These are phyloP conservation scores for Cryphonectria carpinicola DNA, from an alignment of 2,329 filamentous ascomycete species.

Conservation along the genomic window DNA sequence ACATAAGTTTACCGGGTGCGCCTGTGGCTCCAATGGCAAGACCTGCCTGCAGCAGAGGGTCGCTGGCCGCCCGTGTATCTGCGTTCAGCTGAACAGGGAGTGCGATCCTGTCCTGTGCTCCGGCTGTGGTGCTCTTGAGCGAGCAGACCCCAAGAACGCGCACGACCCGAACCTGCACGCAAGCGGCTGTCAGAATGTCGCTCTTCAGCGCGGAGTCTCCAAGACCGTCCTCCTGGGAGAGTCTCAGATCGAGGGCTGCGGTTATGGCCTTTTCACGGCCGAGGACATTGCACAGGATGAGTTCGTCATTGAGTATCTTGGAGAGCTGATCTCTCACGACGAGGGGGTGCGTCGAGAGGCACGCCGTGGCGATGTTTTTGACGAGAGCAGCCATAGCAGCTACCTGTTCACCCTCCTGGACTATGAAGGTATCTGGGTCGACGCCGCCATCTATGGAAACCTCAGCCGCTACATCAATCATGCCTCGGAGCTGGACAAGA, in stretches of 20 bases:
- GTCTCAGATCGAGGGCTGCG: constrained; percentile 69
- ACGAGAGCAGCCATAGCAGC: constrained; percentile 66
- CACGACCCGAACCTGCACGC: constrained; percentile 60
- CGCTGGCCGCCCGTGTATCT: constrained; percentile 67
- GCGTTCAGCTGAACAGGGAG: constrained; percentile 73
- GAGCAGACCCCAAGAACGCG: constrained; percentile 70
- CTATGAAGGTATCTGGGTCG: constrained; percentile 68
- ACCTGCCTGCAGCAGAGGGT: constrained; percentile 60
- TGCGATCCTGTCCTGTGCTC: constrained; percentile 79
- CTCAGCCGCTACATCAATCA: constrained; percentile 86
- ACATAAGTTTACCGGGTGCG: constrained; percentile 69
- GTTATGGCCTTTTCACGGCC: constrained; percentile 76
- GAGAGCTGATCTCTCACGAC: constrained; percentile 72
- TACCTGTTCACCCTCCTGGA: constrained; percentile 66
- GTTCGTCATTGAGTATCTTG: constrained; percentile 82
- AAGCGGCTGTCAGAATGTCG: constrained; percentile 71
- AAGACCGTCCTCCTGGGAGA: constrained; percentile 71
- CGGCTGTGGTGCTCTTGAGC: constrained; percentile 69
- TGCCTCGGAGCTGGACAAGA: constrained; percentile 55
- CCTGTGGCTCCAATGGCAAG: constrained; percentile 64
- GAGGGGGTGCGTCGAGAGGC: constrained; percentile 72
- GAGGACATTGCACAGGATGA: constrained; percentile 69
- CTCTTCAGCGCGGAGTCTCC: constrained; percentile 68
- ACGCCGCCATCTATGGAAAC: constrained; percentile 78
- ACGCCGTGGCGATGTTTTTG: constrained; percentile 61